Percentiles rank a stretch among this genome's conserved stretches.
Evolutionary conservation across 2,329 filamentous ascomycete genomes (phyloP).

Genomic region (Allantophomopsis lycopodina): DNA sequence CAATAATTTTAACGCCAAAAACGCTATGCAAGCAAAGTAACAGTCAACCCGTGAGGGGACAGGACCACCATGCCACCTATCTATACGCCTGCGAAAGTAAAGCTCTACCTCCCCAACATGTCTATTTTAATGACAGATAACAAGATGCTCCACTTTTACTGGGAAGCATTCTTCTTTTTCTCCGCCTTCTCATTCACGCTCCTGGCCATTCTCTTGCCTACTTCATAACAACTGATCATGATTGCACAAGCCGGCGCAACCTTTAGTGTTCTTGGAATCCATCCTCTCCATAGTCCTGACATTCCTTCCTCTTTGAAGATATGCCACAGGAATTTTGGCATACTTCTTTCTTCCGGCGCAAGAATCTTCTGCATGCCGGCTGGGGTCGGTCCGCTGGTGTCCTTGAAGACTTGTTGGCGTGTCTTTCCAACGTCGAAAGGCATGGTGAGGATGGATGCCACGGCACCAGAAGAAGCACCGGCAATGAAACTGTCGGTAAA

Average conservation of each 20-base stretch:
- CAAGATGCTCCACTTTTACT: too few species aligned
- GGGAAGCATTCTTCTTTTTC: constrained; percentile 5
- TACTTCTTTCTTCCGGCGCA: constrained; percentile 61
- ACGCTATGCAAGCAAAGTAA: too few species aligned
- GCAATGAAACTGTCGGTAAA: constrained; percentile 84
- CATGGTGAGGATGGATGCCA: constrained; percentile 80
- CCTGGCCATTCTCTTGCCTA: constrained; percentile 80
- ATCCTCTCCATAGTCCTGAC: constrained; percentile 75
- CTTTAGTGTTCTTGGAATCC: constrained; percentile 83
- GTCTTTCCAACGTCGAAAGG: constrained; percentile 98
- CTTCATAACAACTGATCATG: constrained; percentile 97
- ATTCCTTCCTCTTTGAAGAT: constrained; percentile 80
- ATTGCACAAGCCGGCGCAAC: constrained; percentile 95
- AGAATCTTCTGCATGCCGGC: constrained; percentile 20
- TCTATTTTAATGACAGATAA: too few species aligned
- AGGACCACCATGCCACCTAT: too few species aligned
- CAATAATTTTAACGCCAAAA: too few species aligned
- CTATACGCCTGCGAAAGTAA: too few species aligned
- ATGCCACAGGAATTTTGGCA: constrained; percentile 75
- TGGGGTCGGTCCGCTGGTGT: constrained; percentile 25
- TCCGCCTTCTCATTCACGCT: constrained; percentile 49
- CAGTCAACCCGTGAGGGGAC: too few species aligned
- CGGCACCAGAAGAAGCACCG: constrained; percentile 68
- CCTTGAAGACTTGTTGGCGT: constrained; percentile 69
- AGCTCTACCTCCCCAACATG: too few species aligned